Evolutionary conservation across 192 early-diverging fungal genomes (phyloP), one percentile per base, ranked within the genome.

Genomic region (Blastocladiella britannica): DNA sequence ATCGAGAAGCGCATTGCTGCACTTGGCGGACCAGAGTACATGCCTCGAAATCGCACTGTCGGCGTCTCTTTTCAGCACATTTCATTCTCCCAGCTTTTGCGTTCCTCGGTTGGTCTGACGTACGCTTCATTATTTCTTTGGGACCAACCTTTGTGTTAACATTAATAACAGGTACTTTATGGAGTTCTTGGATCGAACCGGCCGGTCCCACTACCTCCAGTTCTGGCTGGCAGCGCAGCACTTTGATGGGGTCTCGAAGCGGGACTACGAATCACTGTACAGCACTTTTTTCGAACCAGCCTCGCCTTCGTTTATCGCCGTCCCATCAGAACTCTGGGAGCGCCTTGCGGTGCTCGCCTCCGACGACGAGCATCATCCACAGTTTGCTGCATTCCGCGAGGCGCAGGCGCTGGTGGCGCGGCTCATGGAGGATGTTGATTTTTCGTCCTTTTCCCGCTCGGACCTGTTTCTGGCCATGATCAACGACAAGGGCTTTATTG

Each of bases 401-500:
- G 78, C 78, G 26, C 84, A 86, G 59, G 62, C 65, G 6, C 71
- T 83, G 7, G 72, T 88, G 9, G 85, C 82, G 58, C 55, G 65
- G 53, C 69, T 76, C 37, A 79, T 90, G 74, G 67, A 76, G 54
- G 54, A 51, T 15, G 67, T 70, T 4, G 72, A 82, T 37, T 83
- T 77, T 57, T 70, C 72, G 4, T 61, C 72, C 26, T 87, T 87
- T 57, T 63, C 76, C 58, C 66, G 70, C 20, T 76, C 70, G 51
- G 72, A 78, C 24, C 61, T 84, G 2, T 87, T 83, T 53, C 72
- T 78, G 58, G 70, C 79, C 29, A 75, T 81, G 31, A 59, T 87
- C 30, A 70, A 47, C 15, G 37, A 47, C 5, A 9, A 9, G 6
- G 37, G 37, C 3, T 47, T 47, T 20, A 20, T 47, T 9, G n/a